Evolutionary conservation across 257 asterid genomes (phyloP).

Genomic region (Solanum tarapatanum): DNA sequence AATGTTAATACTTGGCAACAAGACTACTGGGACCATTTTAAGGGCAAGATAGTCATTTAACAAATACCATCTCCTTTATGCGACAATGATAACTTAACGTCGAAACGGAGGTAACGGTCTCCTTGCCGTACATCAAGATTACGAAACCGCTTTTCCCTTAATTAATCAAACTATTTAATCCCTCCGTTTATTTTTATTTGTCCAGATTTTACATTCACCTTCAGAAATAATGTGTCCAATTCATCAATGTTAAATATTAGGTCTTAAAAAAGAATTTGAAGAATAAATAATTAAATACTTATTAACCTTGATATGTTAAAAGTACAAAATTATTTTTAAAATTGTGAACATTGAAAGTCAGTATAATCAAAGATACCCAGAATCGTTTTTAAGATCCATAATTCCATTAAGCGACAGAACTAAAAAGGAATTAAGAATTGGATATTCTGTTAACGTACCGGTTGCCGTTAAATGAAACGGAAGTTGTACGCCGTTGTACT

Average conservation of each 20-base stretch:
- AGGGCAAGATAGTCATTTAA: not conserved
- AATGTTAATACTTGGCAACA: not conserved
- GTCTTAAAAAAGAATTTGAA: not conserved
- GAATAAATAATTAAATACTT: no score
- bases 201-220: no score
- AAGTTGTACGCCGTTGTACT: not conserved
- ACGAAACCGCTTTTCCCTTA: not conserved
- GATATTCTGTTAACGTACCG: constrained; percentile 10
- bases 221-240: not conserved
- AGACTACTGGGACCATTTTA: not conserved
- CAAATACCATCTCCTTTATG: not conserved
- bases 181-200: rapidly evolving
- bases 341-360: no score
- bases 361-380: not conserved
- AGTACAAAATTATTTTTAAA: no score
- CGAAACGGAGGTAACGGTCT: not conserved
- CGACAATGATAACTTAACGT: not conserved
- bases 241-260: rapidly evolving
- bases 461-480: constrained; percentile 17
- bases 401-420: not conserved
- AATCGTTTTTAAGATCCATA: not conserved
- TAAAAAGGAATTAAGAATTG: not conserved
- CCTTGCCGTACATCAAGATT: not conserved
- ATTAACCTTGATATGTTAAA: no score
- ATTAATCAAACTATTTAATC: not conserved